phyloP scores from a whole-genome alignment of 1,284 basidiomycete species.

The Papiliotrema nemorosa region DNA sequence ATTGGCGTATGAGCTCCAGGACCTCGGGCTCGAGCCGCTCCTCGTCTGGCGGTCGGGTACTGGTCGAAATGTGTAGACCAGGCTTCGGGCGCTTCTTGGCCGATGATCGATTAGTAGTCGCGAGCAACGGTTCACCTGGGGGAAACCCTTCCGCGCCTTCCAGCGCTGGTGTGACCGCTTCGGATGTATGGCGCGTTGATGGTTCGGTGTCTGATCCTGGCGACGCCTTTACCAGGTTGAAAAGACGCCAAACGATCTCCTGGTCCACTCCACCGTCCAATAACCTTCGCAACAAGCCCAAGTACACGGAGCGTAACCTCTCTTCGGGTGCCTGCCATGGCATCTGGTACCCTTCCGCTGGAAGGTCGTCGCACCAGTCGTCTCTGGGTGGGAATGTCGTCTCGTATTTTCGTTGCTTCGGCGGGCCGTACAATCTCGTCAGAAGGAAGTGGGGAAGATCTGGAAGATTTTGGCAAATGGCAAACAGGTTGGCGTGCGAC shows the following conservation, averaged over 20 bases:
- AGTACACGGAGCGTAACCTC: constrained; percentile 25
- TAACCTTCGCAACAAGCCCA: constrained; percentile 30
- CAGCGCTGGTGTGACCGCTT: too few relatives aligned
- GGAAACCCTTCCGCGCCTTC: too few relatives aligned
- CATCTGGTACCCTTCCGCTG: constrained; percentile 11
- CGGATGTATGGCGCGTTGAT: too few relatives aligned
- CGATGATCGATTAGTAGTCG: not conserved
- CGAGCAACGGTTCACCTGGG: not conserved
- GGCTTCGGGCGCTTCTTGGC: constrained; percentile 10
- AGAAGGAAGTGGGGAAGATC: constrained; percentile 34
- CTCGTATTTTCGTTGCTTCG: constrained; percentile 25
- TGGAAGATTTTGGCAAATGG: constrained; percentile 26
- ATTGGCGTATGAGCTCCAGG: constrained; percentile 36
- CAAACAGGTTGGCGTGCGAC: constrained; percentile 29
- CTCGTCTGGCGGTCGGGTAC: constrained; percentile 11
- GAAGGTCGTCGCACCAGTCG: constrained; percentile 28
- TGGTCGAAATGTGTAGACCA: constrained; percentile 13
- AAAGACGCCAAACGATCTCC: constrained; percentile 38
- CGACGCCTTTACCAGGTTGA: constrained; percentile 24
- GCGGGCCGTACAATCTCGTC: constrained; percentile 32
- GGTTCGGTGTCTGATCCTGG: too few relatives aligned
- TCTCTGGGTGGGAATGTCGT: constrained; percentile 34
- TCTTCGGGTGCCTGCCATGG: constrained; percentile 23
- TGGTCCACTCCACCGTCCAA: constrained; percentile 38
- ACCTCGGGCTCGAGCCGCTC: constrained; percentile 40